Evolutionary conservation across 1,284 basidiomycete genomes (phyloP).

Genomic region (Bothia castanella): DNA sequence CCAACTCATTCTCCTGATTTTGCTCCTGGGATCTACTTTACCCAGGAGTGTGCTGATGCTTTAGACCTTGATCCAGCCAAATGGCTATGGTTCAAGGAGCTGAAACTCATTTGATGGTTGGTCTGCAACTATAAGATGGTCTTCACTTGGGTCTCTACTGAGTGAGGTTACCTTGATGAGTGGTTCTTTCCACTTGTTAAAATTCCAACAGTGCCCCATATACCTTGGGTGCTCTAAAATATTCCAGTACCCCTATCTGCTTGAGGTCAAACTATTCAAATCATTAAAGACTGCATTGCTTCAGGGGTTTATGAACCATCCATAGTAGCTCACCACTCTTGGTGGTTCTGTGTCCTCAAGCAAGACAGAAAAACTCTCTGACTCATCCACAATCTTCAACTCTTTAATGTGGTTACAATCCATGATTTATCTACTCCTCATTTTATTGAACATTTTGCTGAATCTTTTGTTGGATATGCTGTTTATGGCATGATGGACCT

Average conservation of each 20-base stretch:
- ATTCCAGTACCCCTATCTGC: slow-evolving; percentile 17
- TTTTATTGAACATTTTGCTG: slow-evolving; percentile 11
- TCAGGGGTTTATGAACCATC: slow-evolving; percentile 32
- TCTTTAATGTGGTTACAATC: slow-evolving; percentile 30
- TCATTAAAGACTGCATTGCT: slow-evolving; percentile 24
- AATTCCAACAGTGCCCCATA: slow-evolving; percentile 18
- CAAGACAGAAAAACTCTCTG: slow-evolving; percentile 23
- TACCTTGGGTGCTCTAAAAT: slow-evolving; percentile 17
- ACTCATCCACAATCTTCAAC: slow-evolving; percentile 28
- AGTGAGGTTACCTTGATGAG: slow-evolving; percentile 20
- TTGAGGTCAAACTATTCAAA: slow-evolving; percentile 9
- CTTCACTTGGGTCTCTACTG: slow-evolving; percentile 25
- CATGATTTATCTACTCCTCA: slow-evolving; percentile 13
- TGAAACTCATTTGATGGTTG: slow-evolving; percentile 26
- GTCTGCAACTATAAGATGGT: slow-evolving; percentile 24
- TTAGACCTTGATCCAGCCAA: slow-evolving; percentile 3
- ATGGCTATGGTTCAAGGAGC: slow-evolving; percentile 22
- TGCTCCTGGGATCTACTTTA: not conserved
- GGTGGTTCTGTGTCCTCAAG: slow-evolving; percentile 43
- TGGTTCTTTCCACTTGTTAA: slow-evolving; percentile 15
- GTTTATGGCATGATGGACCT: slow-evolving; percentile 17
- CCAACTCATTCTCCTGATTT: slow-evolving; percentile 2
- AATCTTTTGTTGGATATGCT: slow-evolving; percentile 9
- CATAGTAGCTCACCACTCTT: slow-evolving; percentile 34
- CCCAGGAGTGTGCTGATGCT: not conserved